Percentiles rank a stretch among this genome's conserved stretches.
Evolutionary conservation across 2,329 filamentous ascomycete genomes (phyloP).

Genomic region (Basipetospora chlamydospora): DNA sequence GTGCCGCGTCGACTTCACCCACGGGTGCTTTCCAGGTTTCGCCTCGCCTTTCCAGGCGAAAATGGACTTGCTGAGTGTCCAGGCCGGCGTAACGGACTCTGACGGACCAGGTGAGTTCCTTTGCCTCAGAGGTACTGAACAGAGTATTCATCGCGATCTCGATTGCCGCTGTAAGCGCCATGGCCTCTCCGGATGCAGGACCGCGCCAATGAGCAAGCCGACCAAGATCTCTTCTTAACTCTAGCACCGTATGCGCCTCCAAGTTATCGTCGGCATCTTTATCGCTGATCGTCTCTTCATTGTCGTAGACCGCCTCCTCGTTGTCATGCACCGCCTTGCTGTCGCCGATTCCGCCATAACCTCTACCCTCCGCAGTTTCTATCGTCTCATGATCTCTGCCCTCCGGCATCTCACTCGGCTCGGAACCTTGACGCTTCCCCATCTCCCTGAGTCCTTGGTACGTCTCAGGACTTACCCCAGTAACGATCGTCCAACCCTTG

Average conservation of each 20-base stretch:
- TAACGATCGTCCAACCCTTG: background rate
- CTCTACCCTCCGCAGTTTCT: background rate
- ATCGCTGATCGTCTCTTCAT: background rate
- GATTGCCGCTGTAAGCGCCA: background rate
- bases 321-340: background rate
- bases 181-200: background rate
- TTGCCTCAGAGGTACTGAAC: background rate
- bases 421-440: background rate
- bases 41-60: background rate
- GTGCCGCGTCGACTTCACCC: slow-evolving; percentile 13
- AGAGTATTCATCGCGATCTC: background rate
- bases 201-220: background rate
- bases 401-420: background rate
- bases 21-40: slow-evolving; percentile 11
- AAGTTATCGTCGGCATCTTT: background rate
- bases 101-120: background rate
- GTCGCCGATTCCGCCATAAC: background rate
- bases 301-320: too few species aligned
- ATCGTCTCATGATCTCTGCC: background rate
- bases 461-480: background rate
- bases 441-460: background rate
- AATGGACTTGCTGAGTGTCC: background rate
- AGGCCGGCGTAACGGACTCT: background rate
- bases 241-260: background rate
- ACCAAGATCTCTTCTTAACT: background rate